phyloP scores from a whole-genome alignment of 2,329 filamentous ascomycete species.

The Colletotrichum sp. region DNA sequence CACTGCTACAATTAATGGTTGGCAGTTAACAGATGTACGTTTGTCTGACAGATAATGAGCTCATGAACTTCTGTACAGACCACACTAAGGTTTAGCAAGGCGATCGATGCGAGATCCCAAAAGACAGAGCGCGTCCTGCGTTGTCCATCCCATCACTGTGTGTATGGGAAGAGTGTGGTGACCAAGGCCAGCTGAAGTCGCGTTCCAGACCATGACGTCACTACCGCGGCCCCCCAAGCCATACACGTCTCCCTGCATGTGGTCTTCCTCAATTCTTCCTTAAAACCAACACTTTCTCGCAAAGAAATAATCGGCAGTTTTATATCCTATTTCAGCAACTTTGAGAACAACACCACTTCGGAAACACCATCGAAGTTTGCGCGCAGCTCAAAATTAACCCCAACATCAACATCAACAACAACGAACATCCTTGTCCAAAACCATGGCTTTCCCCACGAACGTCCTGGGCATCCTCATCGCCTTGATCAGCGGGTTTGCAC shows the following conservation, averaged over 20 bases:
- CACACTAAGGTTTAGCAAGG: neutral
- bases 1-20: too few relatives aligned
- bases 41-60: too few relatives aligned
- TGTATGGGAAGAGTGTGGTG: neutral
- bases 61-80: too few relatives aligned
- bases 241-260: neutral
- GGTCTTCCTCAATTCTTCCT: neutral
- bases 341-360: neutral
- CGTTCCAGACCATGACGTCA: neutral
- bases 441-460: constrained; percentile 21
- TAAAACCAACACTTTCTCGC: neutral
- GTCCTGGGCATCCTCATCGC: constrained; percentile 19
- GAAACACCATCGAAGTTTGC: neutral
- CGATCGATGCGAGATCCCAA: neutral
- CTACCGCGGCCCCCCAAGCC: neutral
- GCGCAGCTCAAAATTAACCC: neutral
- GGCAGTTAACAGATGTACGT: too few relatives aligned
- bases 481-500: constrained; percentile 25
- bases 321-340: neutral
- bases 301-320: neutral
- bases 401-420: neutral
- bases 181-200: neutral
- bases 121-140: constrained; percentile 6
- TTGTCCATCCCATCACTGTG: constrained; percentile 1
- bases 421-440: neutral